A percentile compares a stretch with the other conserved stretches of the same genome.
phyloP scores from a whole-genome alignment of 2,329 filamentous ascomycete genomes.

The Aspergillus terreus region DNA sequence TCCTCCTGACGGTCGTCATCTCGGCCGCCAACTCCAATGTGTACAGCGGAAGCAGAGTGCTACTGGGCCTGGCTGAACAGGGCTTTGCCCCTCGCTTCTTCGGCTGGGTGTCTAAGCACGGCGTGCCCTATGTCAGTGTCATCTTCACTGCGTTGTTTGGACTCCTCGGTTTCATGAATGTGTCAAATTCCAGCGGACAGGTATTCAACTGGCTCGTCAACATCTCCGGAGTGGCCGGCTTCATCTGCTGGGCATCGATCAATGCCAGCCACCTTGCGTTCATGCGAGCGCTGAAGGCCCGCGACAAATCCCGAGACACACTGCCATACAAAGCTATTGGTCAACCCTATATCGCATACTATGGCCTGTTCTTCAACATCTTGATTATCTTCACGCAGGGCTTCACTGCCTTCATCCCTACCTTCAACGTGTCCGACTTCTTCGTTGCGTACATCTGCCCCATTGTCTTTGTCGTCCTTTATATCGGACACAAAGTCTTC shows the following conservation, averaged over 20 bases:
- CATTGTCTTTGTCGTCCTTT: constrained; percentile 58
- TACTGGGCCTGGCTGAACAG: constrained; percentile 59
- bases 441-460: constrained; percentile 63
- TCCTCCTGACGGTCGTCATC: constrained; percentile 36
- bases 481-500: constrained; percentile 55
- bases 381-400: constrained; percentile 65
- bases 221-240: constrained; percentile 28
- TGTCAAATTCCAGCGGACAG: constrained; percentile 56
- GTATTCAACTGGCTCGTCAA: constrained; percentile 48
- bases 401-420: constrained; percentile 61
- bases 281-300: constrained; percentile 54
- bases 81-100: constrained; percentile 40
- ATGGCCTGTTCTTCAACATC: constrained; percentile 61
- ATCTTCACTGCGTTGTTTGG: constrained; percentile 49
- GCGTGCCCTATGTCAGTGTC: constrained; percentile 41
- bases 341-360: constrained; percentile 62
- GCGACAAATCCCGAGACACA: constrained; percentile 53
- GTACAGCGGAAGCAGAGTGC: constrained; percentile 56
- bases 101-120: constrained; percentile 34
- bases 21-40: constrained; percentile 38
- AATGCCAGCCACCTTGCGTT: constrained; percentile 60
- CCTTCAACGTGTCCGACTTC: constrained; percentile 57
- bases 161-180: constrained; percentile 66
- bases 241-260: constrained; percentile 30
- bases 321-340: constrained; percentile 59